Evolutionary conservation across 169 alveolate species (phyloP).

Genomic region (Babesia bovis): DNA sequence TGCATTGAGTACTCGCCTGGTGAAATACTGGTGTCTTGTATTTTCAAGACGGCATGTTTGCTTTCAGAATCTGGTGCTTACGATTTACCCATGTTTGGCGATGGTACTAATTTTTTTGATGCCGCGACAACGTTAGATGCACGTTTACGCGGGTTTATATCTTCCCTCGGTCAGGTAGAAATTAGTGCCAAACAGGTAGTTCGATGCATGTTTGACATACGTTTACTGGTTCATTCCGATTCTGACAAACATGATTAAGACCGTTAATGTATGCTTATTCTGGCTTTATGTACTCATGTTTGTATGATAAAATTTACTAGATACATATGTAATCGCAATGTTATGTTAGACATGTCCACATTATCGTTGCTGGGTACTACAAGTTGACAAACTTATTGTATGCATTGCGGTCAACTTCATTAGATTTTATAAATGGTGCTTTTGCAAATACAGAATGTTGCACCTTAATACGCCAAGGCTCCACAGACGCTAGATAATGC

Average conservation of each 20-base stretch:
- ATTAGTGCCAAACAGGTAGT: neutral
- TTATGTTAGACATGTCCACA: too few relatives aligned
- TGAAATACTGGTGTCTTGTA: slow-evolving; percentile 42
- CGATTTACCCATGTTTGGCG: neutral
- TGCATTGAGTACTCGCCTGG: slow-evolving; percentile 56
- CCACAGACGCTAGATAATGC: neutral
- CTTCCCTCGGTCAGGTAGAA: slow-evolving; percentile 2
- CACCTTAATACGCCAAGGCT: slow-evolving; percentile 18
- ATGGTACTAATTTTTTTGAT: neutral
- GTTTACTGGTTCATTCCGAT: neutral
- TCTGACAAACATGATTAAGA: neutral
- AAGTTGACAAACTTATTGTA: neutral
- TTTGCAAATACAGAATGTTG: neutral
- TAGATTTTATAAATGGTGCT: neutral
- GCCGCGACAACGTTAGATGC: neutral
- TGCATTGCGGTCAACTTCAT: neutral
- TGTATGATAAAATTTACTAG: too few relatives aligned
- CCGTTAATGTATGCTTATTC: neutral
- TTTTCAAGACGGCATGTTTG: slow-evolving; percentile 48
- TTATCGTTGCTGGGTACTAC: neutral
- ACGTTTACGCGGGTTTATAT: slow-evolving; percentile 6
- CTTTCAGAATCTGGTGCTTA: slow-evolving; percentile 10
- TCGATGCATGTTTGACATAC: slow-evolving; percentile 18
- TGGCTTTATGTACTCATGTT: neutral
- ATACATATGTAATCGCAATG: too few relatives aligned